Conservation (phyloP, 495 filamentous ascomycete species). For the Durotheca rogersii region DNA sequence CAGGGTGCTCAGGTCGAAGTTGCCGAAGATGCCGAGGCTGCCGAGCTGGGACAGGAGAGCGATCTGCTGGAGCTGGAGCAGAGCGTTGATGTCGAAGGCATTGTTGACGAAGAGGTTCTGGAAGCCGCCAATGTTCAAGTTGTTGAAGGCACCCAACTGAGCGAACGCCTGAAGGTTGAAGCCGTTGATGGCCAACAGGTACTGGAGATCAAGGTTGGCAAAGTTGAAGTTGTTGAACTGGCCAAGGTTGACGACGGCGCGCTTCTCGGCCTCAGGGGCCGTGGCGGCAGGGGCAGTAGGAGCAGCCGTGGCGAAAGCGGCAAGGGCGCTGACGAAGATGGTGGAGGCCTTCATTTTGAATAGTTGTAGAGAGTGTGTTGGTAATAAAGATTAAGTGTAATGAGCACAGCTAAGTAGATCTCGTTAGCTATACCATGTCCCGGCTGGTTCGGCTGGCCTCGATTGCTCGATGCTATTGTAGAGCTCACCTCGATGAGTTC, state of each 20-base stretch:
- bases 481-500: constrained; percentile 45
- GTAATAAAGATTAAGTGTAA: constrained; percentile 41
- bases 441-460: background rate
- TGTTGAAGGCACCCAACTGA: constrained; percentile 43
- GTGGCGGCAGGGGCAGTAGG: constrained; percentile 33
- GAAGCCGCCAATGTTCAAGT: constrained; percentile 44
- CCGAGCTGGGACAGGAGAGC: constrained; percentile 44
- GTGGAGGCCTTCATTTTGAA: constrained; percentile 49
- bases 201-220: constrained; percentile 48
- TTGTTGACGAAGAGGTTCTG: constrained; percentile 40
- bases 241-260: constrained; percentile 37
- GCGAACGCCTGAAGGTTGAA: constrained; percentile 44
- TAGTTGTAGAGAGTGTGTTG: constrained; percentile 27
- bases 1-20: constrained; percentile 45
- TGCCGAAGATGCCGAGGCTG: constrained; percentile 46
- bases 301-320: constrained; percentile 44
- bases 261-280: constrained; percentile 33
- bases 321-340: constrained; percentile 42
- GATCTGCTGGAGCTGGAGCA: constrained; percentile 49
- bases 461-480: background rate
- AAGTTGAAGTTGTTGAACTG: constrained; percentile 45
- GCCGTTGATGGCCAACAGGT: constrained; percentile 48
- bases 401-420: constrained; percentile 46
- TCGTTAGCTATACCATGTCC: constrained; percentile 23
- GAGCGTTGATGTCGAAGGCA: constrained; percentile 39